A percentile compares a stretch with the other conserved stretches of the same genome.
phyloP scores from a whole-genome alignment of 768 basidiomycete species.

The Sporobolomyces phaffii region DNA sequence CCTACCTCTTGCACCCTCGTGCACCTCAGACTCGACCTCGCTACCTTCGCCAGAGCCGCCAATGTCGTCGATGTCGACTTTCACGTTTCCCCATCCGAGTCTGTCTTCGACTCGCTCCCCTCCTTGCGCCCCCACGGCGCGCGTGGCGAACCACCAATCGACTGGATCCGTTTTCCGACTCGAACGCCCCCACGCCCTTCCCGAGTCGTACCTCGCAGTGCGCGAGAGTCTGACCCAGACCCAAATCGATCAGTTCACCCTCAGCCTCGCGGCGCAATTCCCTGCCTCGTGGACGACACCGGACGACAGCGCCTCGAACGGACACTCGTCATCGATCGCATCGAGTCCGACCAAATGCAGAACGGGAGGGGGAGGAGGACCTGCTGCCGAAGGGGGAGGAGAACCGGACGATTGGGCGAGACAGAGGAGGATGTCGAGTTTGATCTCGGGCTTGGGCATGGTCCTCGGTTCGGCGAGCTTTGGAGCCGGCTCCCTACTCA shows the following conservation, averaged over 20 bases:
- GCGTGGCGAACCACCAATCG: background rate
- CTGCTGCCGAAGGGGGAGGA: background rate
- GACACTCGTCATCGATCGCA: background rate
- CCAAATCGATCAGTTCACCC: constrained; percentile 2
- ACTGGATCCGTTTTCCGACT: constrained; percentile 16
- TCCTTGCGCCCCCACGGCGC: no score
- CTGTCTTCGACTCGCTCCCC: no score
- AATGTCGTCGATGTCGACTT: background rate
- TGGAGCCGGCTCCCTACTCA: background rate
- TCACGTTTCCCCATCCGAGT: no score
- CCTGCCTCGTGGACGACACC: constrained; percentile 1
- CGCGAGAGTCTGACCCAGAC: constrained; percentile 13
- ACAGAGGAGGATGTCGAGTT: constrained; percentile 9
- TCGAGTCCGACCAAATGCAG: constrained; percentile 7
- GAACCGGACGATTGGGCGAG: constrained; percentile 24
- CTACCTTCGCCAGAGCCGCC: no score
- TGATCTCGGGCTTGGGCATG: constrained; percentile 17
- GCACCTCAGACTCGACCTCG: no score
- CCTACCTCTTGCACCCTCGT: background rate
- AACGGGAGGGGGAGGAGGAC: background rate
- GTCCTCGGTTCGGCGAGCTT: constrained; percentile 15
- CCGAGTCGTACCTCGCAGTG: constrained; percentile 17
- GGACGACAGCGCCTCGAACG: no score
- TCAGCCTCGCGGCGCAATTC: constrained; percentile 2
- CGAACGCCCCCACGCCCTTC: constrained; percentile 18